phyloP scores from a whole-genome alignment of 2,329 filamentous ascomycete species.

The Coleophoma eucalyptorum region DNA sequence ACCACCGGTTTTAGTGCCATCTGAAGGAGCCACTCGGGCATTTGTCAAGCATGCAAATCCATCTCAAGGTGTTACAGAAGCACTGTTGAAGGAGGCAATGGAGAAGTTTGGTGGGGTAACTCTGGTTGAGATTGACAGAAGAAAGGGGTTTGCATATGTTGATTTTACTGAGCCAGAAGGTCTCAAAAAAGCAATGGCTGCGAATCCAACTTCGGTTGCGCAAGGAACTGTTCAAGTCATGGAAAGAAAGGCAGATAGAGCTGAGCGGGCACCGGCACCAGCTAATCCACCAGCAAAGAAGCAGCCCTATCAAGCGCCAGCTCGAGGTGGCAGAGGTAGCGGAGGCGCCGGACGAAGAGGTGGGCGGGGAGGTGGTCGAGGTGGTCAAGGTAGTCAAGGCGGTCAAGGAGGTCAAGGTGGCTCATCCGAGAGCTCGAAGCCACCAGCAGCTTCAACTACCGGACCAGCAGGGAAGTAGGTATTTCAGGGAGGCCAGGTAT shows the following conservation, averaged over 20 bases:
- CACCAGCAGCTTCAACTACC: constrained; percentile 15
- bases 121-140: constrained; percentile 87
- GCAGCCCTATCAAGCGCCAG: constrained; percentile 24
- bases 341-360: constrained; percentile 10
- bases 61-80: constrained; percentile 87
- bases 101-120: constrained; percentile 69
- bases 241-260: constrained; percentile 57
- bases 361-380: constrained; percentile 4
- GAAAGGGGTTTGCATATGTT: constrained; percentile 91
- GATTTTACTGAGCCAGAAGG: constrained; percentile 74
- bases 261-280: constrained; percentile 41
- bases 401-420: constrained; percentile 6
- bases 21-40: constrained; percentile 55
- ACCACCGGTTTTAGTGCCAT: constrained; percentile 22
- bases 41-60: constrained; percentile 83
- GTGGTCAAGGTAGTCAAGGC: constrained; percentile 4
- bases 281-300: constrained; percentile 83
- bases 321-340: constrained; percentile 15
- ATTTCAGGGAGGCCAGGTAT: neutral
- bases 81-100: constrained; percentile 71
- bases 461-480: constrained; percentile 21
- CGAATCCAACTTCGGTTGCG: constrained; percentile 77
- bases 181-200: constrained; percentile 74
- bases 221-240: constrained; percentile 85
- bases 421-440: constrained; percentile 2